Base-by-base conservation (phyloP, 2,329 filamentous ascomycete genomes). In the Amesomyces nigricolor region DNA sequence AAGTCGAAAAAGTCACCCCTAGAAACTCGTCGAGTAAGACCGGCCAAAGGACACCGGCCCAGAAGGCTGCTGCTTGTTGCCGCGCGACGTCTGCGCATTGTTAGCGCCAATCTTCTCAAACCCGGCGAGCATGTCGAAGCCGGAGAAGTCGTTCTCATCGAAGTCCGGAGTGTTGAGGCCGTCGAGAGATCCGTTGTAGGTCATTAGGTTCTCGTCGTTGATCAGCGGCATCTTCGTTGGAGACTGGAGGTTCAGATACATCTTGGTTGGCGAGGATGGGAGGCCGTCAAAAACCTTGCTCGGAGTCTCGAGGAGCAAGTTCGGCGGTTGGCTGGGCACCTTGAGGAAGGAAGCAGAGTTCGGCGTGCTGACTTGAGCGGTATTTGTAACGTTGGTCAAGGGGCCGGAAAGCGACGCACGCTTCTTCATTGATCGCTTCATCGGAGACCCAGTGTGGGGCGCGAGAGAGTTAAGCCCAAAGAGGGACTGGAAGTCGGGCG, bases 41-140 rank as follows among this genome's bases (percentile, higher is more conserved):
- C 70, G 71, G 58, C 67, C 68, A 50, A 72, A 59, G 43, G 58
- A 60, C 43, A 72, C 70, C 61, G 73, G 75, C 29, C 65, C 66
- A 14, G 60, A 47, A 49, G 66, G 63, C 45, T 63, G 49, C 52
- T 50, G 52, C 19, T 22, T 46, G 38, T 42, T 16, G 4, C 45
- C 45, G 26, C 48, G 54, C 22, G 50, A 50, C 22, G 62, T 54
- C 53, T 62, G 62, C 60, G 54, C 64, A 43, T 59, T 72, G 60
- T 67, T 74, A 45, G 56, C 73, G 46, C 87, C 87, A 66, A 91
- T 90, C 72, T 85, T 87, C 67, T 86, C 82, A 64, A 90, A 91
- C 9, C 86, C 86, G 65, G 88, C 84, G 45, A 88, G 78, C 61
- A 91, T 85, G 64, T 91, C 87, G 49, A 90, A 78, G 1, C 79